A percentile compares a stretch with the other conserved stretches of the same genome.
Evolutionary conservation across 352 stramenopile species (phyloP).

Genomic region (Pythium pyrilobum): DNA sequence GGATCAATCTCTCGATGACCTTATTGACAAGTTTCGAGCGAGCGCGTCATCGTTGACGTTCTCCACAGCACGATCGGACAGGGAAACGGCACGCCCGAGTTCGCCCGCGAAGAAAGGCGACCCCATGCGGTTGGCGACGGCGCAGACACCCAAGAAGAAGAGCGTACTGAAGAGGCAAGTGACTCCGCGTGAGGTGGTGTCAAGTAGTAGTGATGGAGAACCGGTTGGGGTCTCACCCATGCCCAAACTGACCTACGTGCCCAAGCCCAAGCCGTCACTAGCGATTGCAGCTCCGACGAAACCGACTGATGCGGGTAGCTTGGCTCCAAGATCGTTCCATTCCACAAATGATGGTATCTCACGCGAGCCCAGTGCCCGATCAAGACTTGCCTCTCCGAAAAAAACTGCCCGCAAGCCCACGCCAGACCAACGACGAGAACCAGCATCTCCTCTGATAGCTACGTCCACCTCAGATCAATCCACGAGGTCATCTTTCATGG

Average conservation of each 20-base stretch:
- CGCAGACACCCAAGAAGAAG: background rate
- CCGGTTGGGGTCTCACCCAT: conserved; percentile 27
- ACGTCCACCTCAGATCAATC: conserved; percentile 26
- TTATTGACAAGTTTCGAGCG: conserved; percentile 44
- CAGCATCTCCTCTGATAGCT: background rate
- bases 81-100: background rate
- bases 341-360: background rate
- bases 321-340: background rate
- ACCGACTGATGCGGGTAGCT: background rate
- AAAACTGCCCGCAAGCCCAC: background rate
- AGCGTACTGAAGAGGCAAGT: background rate
- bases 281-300: conserved; percentile 1
- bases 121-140: background rate
- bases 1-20: conserved; percentile 33
- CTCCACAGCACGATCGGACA: background rate
- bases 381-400: background rate
- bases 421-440: background rate
- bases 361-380: background rate
- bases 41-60: conserved; percentile 19
- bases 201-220: background rate
- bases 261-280: conserved; percentile 37
- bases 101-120: background rate
- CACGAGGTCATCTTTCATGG: conserved; percentile 17
- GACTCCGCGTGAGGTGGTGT: background rate
- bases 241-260: conserved; percentile 39